phyloP scores from a whole-genome alignment of 176 grass and related monocot genomes.

The Lolium rigidum region DNA sequence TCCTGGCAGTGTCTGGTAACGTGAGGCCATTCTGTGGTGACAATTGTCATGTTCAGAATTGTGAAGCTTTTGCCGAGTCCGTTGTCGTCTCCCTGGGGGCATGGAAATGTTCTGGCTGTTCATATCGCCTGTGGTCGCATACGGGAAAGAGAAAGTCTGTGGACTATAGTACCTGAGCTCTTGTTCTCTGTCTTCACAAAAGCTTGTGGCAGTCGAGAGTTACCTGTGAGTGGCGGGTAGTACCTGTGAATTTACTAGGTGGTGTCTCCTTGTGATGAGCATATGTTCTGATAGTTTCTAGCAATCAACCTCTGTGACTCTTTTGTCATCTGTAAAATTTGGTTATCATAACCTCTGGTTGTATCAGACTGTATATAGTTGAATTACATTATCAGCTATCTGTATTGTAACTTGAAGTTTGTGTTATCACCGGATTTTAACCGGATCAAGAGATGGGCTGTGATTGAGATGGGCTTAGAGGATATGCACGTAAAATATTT shows the following conservation, averaged over 20 bases:
- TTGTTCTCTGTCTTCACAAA: not conserved
- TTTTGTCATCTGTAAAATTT: not conserved
- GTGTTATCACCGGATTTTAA: too few relatives aligned
- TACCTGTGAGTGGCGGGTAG: not conserved
- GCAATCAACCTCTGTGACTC: not conserved
- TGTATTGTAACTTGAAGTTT: too few relatives aligned
- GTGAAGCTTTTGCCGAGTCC: not conserved
- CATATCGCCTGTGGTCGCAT: not conserved
- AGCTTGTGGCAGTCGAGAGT: not conserved
- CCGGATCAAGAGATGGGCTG: too few relatives aligned
- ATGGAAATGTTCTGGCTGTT: not conserved
- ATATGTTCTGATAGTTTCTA: constrained; percentile 24
- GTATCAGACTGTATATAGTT: not conserved
- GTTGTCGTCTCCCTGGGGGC: not conserved
- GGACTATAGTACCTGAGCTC: not conserved
- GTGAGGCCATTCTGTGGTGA: too few relatives aligned
- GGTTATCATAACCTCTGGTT: not conserved
- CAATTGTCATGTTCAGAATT: constrained; percentile 36
- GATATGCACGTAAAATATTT: too few relatives aligned
- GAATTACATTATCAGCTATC: too few relatives aligned
- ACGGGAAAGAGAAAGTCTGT: not conserved
- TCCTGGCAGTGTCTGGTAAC: too few relatives aligned
- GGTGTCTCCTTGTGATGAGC: constrained; percentile 12
- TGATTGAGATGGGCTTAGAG: too few relatives aligned
- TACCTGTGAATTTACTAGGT: not conserved